Evolutionary conservation across 169 alveolate species (phyloP), one percentile per base, ranked within the genome.

Genomic region (Eimeria acervulina): DNA sequence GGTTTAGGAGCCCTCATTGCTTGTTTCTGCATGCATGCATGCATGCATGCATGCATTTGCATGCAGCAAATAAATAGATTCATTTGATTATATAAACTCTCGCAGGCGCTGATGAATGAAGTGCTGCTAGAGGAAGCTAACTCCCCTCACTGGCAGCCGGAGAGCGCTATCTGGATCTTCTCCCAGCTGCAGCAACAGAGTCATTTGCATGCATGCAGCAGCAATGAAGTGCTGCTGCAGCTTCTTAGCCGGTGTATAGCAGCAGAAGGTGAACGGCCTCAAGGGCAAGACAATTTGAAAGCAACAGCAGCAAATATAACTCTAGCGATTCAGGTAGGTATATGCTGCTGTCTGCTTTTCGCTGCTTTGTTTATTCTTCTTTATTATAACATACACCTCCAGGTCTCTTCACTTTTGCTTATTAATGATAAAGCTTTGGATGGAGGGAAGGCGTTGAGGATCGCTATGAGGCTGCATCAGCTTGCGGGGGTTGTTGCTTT

Each of bases 391-490:
- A 51, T 51, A 51, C n/a, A n/a, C n/a, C n/a, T n/a, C 59, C 59
- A 51, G 59, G 59, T 17, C 59, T 10, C 59, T 51, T 51, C 59
- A 12, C 19, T 36, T 31, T 36, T n/a, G 2, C 42, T 68, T 31
- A 40, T 26, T 13, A 68, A 31, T n/a, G 5, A 68, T 13, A 21
- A 68, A 68, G 1, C 28, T 36, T 44, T 81, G 44, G 47, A 26
- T 0, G 72, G 17, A 47, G 72, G 72, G 15, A 81, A 23, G 33
- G 72, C 90, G 42, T 23, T 81, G 70, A 19, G 42, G 70, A 44
- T 81, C 3, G 1, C 90, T 23, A 21, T 81, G 26, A 13, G 23
- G 90, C 90, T 81, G 63, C 90, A 81, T 26, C 90, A 81, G 1
- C 38, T 81, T 3, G 90, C 90, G 0, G 70, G 90, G 6, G 40